phyloP scores from a whole-genome alignment of 495 filamentous ascomycete species.

The Trichocladium antarcticum region DNA sequence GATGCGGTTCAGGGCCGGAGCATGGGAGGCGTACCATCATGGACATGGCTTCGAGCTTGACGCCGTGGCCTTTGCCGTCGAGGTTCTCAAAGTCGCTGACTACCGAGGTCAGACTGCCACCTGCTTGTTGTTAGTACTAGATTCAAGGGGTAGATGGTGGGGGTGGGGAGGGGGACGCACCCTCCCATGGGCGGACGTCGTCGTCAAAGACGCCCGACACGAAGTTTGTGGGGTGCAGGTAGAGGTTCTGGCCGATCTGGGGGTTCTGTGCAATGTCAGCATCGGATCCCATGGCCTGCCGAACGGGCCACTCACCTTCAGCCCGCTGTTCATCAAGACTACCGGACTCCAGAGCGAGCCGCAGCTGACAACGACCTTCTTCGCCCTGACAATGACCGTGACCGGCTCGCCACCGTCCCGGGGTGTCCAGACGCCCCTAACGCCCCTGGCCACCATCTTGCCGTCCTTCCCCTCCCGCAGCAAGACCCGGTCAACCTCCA shows the following conservation, averaged over 20 bases:
- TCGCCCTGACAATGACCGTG: constrained; percentile 61
- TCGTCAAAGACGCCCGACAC: constrained; percentile 53
- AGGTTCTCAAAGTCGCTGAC: constrained; percentile 71
- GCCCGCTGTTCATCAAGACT: constrained; percentile 60
- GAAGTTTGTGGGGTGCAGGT: constrained; percentile 63
- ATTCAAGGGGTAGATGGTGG: not conserved
- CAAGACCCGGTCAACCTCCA: constrained; percentile 54
- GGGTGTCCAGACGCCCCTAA: constrained; percentile 63
- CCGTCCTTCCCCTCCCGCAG: constrained; percentile 45
- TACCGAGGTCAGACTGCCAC: constrained; percentile 53
- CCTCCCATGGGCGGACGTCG: constrained; percentile 67
- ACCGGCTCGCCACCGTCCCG: constrained; percentile 51
- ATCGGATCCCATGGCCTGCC: not conserved
- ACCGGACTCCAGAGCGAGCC: constrained; percentile 68
- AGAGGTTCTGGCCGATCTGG: constrained; percentile 75
- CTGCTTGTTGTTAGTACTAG: not conserved
- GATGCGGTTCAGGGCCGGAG: not conserved
- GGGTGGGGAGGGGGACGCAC: constrained; percentile 17
- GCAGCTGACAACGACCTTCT: constrained; percentile 66
- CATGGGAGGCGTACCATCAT: constrained; percentile 41
- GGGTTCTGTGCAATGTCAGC: constrained; percentile 46
- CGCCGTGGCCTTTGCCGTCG: constrained; percentile 72
- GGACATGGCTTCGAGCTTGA: constrained; percentile 59
- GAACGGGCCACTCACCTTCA: constrained; percentile 30
- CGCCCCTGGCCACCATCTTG: constrained; percentile 51